A percentile compares a stretch with the other conserved stretches of the same genome.
These are phyloP conservation scores for Piper betle DNA, from an alignment of 164 flowering plant genomes.

Conservation along the genomic window DNA sequence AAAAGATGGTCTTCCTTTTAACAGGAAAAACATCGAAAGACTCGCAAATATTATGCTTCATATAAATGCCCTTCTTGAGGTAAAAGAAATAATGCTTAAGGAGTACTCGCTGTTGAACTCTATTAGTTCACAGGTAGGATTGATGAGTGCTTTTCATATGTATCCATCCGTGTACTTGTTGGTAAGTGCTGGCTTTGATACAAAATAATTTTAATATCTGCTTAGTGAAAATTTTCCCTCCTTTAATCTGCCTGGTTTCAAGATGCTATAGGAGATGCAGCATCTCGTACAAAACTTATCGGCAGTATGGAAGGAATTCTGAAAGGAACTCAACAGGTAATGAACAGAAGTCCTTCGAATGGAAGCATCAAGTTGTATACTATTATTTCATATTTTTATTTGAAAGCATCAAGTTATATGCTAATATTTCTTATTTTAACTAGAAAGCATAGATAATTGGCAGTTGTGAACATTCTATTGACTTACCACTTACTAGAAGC, in stretches of 20 bases:
- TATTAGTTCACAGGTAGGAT: conserved; percentile 64
- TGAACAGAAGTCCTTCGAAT: too few species aligned
- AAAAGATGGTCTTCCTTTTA: background rate
- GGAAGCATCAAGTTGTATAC: too few species aligned
- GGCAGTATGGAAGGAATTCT: conserved; percentile 69
- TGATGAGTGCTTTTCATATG: background rate
- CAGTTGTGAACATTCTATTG: too few species aligned
- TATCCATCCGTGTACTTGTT: too few species aligned
- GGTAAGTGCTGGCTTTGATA: too few species aligned
- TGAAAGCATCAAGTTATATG: background rate
- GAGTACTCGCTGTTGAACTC: conserved; percentile 79
- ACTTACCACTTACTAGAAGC: too few species aligned
- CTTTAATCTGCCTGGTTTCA: conserved; percentile 40
- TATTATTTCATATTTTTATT: too few species aligned
- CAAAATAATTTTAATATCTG: background rate
- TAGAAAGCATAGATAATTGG: too few species aligned
- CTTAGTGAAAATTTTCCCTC: background rate
- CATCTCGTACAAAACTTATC: conserved; percentile 54
- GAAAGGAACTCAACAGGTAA: conserved; percentile 73
- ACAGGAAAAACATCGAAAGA: conserved; percentile 66
- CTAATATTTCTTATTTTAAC: background rate
- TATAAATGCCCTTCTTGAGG: conserved; percentile 85
- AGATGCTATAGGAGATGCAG: conserved; percentile 47
- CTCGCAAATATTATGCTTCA: conserved; percentile 74
- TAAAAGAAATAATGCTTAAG: conserved; percentile 72